Evolutionary conservation across 148 eudicot genomes (phyloP).

Genomic region (Drosera capensis): DNA sequence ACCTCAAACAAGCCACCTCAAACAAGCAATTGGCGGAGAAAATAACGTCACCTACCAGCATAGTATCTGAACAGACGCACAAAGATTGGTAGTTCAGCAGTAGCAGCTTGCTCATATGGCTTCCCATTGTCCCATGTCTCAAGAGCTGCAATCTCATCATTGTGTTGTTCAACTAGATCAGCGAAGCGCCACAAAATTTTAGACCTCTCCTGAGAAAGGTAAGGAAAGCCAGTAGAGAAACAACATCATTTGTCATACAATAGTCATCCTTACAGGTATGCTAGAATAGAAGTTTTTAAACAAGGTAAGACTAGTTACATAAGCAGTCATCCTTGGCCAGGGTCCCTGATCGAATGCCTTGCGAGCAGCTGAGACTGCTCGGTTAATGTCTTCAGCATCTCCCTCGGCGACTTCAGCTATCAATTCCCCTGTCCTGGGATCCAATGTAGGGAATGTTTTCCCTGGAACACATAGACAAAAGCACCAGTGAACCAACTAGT

Average conservation of each 20-base stretch:
- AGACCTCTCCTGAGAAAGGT: slow-evolving; percentile 36
- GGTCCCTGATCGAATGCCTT: slow-evolving; percentile 80
- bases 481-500: not conserved
- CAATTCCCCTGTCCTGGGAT: slow-evolving; percentile 70
- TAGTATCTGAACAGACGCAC: slow-evolving; percentile 46
- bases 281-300: not conserved
- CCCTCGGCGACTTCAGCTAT: slow-evolving; percentile 72
- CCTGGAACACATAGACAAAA: slow-evolving; percentile 15
- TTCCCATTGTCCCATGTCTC: slow-evolving; percentile 79
- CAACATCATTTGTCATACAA: not conserved
- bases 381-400: slow-evolving; percentile 56
- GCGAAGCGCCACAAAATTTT: slow-evolving; percentile 39
- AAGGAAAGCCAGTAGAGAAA: not conserved
- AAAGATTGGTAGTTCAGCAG: slow-evolving; percentile 45
- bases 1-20: not conserved
- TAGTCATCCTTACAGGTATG: not conserved
- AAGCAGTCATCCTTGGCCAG: slow-evolving; percentile 81
- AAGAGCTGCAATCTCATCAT: slow-evolving; percentile 58
- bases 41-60: slow-evolving; percentile 28
- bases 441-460: slow-evolving; percentile 45
- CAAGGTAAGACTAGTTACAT: slow-evolving; percentile 21
- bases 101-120: slow-evolving; percentile 45
- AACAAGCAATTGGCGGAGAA: not conserved
- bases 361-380: slow-evolving; percentile 76
- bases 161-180: slow-evolving; percentile 60